phyloP scores from a whole-genome alignment of 192 early-diverging fungal species.

The Geranomyces variabilis region DNA sequence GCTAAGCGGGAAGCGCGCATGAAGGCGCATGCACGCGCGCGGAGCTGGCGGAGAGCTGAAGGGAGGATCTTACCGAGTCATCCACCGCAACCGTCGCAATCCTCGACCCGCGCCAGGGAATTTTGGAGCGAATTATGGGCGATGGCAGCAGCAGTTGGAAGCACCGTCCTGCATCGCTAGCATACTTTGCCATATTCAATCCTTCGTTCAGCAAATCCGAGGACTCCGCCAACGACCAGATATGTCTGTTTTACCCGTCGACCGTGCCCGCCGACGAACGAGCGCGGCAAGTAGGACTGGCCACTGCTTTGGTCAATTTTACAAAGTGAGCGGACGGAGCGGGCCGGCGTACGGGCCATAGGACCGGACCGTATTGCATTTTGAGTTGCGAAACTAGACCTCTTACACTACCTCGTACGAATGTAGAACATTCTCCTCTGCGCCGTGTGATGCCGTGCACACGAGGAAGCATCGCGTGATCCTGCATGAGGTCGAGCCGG shows the following conservation, averaged over 20 bases:
- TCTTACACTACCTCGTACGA: too few species aligned
- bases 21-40: too few species aligned
- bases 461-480: conserved; percentile 34
- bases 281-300: conserved; percentile 36
- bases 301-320: conserved; percentile 36
- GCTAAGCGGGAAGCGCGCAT: too few species aligned
- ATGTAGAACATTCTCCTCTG: conserved; percentile 35
- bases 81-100: too few species aligned
- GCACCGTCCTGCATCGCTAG: conserved; percentile 6
- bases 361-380: too few species aligned
- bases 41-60: too few species aligned
- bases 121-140: too few species aligned
- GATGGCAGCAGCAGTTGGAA: conserved; percentile 4
- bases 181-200: conserved; percentile 22
- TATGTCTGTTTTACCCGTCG: conserved; percentile 34
- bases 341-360: too few species aligned
- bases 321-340: conserved; percentile 35
- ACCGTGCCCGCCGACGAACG: conserved; percentile 25
- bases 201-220: conserved; percentile 5
- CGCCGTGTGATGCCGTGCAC: conserved; percentile 36
- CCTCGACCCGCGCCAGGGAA: too few species aligned
- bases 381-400: too few species aligned
- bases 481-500: conserved; percentile 29
- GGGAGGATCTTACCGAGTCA: too few species aligned
- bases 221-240: conserved; percentile 28